Evolutionary conservation across 2,329 filamentous ascomycete genomes (phyloP), one percentile per base, ranked within the genome.

Genomic region (Leptosphaerulina australis): DNA sequence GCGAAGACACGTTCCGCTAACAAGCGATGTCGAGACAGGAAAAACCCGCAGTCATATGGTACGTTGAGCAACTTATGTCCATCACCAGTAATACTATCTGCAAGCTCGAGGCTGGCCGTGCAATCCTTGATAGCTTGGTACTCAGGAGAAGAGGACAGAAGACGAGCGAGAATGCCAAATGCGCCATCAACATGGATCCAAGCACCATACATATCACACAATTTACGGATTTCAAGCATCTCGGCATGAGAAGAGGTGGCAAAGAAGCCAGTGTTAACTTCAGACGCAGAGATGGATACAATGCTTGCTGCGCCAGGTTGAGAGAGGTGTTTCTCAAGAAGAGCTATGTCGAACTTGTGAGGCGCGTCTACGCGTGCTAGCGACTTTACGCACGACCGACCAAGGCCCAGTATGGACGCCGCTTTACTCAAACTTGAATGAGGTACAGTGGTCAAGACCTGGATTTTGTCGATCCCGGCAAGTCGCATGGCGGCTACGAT

Each of bases 101-200:
- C 91, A 2, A 96, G 77, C 54, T 96, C 87, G 10, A 97, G 71
- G 0, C 89, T 90, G 3, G 82, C 79, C 1, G 74, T 75, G 74
- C 79, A 51, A 73, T 79, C 26, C 68, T 73, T 50, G 74, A 84
- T 53, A 84, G 67, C 36, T 52, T 74, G 67, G 66, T 88, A 91
- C 47, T 87, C 81, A 1, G 78, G 68, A 0, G 78, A 68, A 0
- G 83, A 79, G 4, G 43, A 20, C 1, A 97, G 78, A 0, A 85
- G 70, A 11, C 91, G 82, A 0, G 83, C 88, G 67, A 95, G 91
- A 10, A 96, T 81, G 0, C 93, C 93, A 69, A 97, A 96, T 0
- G 93, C 92, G 34, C 88, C 92, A 64, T 97, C 93, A 6, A 93
- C 86, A 70, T 97, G 93, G 29, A 97, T 80, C 92, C 92, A 97